Percentiles rank a stretch among this genome's conserved stretches.
phyloP scores from a whole-genome alignment of 2,329 filamentous ascomycete species.

The Pseudogymnoascus sp. region DNA sequence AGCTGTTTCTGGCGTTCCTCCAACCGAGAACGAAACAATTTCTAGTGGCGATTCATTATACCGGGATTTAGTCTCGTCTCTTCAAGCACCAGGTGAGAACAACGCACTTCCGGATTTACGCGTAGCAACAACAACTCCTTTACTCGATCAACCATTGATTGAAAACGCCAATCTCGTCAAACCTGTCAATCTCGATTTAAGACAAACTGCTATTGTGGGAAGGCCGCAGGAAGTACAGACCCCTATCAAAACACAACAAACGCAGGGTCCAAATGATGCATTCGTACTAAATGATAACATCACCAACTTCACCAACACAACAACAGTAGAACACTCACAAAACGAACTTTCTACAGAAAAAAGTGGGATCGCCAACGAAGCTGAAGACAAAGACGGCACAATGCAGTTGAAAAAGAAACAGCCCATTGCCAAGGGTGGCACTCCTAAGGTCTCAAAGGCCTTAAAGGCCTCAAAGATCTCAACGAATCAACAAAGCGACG shows the following conservation, averaged over 20 bases:
- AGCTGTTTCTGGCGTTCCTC: neutral
- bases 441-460: neutral
- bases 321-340: neutral
- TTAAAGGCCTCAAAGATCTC: neutral
- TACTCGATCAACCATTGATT: neutral
- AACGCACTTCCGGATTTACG: neutral
- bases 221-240: neutral
- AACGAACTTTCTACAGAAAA: neutral
- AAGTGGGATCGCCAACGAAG: neutral
- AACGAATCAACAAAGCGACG: neutral
- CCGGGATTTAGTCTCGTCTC: neutral
- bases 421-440: neutral
- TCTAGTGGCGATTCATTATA: neutral
- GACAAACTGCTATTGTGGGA: neutral
- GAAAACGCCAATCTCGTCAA: neutral
- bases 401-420: neutral
- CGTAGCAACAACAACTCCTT: neutral
- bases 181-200: neutral
- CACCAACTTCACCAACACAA: neutral
- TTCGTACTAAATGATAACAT: neutral
- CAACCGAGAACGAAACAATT: neutral
- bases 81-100: neutral
- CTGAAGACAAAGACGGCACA: neutral
- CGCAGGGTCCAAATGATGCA: neutral
- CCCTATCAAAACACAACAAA: constrained; percentile 3